Conservation (phyloP, 129 eudicot species). For the Chrysanthemum lavandulifolium region DNA sequence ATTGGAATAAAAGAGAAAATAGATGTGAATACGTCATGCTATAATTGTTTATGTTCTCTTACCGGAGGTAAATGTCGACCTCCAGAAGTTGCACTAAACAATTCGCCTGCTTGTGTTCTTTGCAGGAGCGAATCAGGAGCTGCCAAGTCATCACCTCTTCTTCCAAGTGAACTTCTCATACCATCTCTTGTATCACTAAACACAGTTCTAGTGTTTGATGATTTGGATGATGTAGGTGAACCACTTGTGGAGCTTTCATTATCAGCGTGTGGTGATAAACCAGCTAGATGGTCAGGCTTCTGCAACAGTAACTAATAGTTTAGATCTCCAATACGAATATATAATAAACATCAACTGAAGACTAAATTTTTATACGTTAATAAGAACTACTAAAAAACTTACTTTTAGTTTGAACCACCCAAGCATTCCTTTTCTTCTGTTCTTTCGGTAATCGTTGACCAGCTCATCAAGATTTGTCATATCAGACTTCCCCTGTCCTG, state of each 20-base stretch:
- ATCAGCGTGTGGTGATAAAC: slow-evolving; percentile 46
- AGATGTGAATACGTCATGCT: background rate
- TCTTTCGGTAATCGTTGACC: slow-evolving; percentile 64
- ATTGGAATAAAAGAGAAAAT: background rate
- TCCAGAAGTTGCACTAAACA: slow-evolving; percentile 57
- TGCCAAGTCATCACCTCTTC: slow-evolving; percentile 52
- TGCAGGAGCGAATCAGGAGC: slow-evolving; percentile 41
- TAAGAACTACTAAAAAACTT: slow-evolving; percentile 11
- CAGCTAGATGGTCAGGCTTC: slow-evolving; percentile 59
- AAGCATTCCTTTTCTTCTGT: slow-evolving; percentile 71
- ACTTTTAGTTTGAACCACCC: slow-evolving; percentile 86
- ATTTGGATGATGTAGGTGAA: slow-evolving; percentile 76
- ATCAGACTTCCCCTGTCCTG: slow-evolving; percentile 50
- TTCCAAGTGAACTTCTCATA: slow-evolving; percentile 53
- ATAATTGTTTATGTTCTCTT: slow-evolving; percentile 17
- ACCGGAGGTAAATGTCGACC: slow-evolving; percentile 65
- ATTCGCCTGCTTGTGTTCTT: slow-evolving; percentile 77
- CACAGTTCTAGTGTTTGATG: slow-evolving; percentile 53
- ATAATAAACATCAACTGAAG: slow-evolving; percentile 6
- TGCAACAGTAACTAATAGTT: slow-evolving; percentile 25
- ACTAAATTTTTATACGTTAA: background rate
- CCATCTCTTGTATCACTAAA: slow-evolving; percentile 53
- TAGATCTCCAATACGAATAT: background rate
- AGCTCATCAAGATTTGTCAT: slow-evolving; percentile 64
- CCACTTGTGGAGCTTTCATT: slow-evolving; percentile 60